These are phyloP conservation scores for Jacaranda copaia DNA, from an alignment of 257 asterid species.

Conservation along the genomic window DNA sequence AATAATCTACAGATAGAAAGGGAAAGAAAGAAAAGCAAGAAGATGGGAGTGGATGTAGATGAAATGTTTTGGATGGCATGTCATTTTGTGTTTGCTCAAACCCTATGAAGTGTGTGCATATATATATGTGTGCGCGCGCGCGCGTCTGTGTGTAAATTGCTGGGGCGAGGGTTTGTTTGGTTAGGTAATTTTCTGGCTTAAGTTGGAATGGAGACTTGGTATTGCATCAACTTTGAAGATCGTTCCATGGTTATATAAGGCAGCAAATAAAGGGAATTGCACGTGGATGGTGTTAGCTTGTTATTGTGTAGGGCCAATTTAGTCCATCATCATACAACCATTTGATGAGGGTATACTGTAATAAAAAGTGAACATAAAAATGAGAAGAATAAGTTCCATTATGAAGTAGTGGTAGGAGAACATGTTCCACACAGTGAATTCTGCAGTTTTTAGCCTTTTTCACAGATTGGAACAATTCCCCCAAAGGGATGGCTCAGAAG, in stretches of 20 bases:
- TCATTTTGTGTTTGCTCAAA: too few species aligned
- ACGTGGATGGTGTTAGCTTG: constrained; percentile 52
- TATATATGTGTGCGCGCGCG: too few species aligned
- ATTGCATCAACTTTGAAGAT: constrained; percentile 35
- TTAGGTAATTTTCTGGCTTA: constrained; percentile 33
- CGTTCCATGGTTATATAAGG: constrained; percentile 37
- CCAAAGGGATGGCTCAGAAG: constrained; percentile 28
- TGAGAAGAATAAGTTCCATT: constrained; percentile 37
- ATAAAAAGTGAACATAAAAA: constrained; percentile 15
- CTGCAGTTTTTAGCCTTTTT: neutral
- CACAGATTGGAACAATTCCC: neutral
- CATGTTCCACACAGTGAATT: constrained; percentile 26
- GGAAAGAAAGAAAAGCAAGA: neutral
- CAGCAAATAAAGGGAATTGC: constrained; percentile 47
- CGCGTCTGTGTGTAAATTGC: too few species aligned
- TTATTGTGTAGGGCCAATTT: constrained; percentile 44
- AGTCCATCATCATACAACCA: too few species aligned
- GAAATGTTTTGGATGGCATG: constrained; percentile 18
- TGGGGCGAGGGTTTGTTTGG: neutral
- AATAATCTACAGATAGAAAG: neutral
- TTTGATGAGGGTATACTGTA: neutral
- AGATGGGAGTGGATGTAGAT: constrained; percentile 9
- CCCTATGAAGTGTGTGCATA: too few species aligned
- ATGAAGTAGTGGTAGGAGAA: constrained; percentile 26
- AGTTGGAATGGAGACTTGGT: constrained; percentile 49